Evolutionary conservation across 2,329 filamentous ascomycete species (phyloP).

Genomic region (Cadophora luteo-olivacea): DNA sequence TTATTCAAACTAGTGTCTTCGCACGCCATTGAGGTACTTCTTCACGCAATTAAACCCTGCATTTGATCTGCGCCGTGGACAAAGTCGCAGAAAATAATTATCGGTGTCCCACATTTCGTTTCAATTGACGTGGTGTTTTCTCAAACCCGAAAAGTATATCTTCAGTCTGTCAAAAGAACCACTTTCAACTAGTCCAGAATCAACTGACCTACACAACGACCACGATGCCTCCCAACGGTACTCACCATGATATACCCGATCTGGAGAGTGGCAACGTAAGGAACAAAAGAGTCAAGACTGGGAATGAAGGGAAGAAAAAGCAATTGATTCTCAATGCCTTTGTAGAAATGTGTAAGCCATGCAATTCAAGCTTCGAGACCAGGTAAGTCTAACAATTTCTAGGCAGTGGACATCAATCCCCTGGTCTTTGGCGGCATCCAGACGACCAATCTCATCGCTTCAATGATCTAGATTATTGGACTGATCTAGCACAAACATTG

Average conservation of each 20-base stretch:
- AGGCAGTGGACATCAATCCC: slow-evolving; percentile 56
- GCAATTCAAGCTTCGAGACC: slow-evolving; percentile 41
- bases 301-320: slow-evolving; percentile 8
- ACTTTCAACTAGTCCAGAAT: too few relatives aligned
- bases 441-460: slow-evolving; percentile 67
- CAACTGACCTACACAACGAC: too few relatives aligned
- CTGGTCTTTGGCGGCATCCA: slow-evolving; percentile 67
- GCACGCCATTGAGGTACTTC: slow-evolving; percentile 18
- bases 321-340: slow-evolving; percentile 23
- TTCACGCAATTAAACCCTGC: slow-evolving; percentile 13
- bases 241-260: neutral
- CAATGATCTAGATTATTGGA: slow-evolving; percentile 66
- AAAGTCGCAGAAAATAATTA: neutral
- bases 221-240: slow-evolving; percentile 9
- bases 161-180: neutral
- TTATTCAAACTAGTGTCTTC: neutral
- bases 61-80: neutral
- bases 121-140: neutral
- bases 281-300: slow-evolving; percentile 8
- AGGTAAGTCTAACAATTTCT: slow-evolving; percentile 55
- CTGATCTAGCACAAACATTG: slow-evolving; percentile 61
- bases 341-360: slow-evolving; percentile 24
- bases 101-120: neutral
- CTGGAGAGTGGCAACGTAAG: neutral
- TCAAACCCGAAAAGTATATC: neutral